phyloP scores from a whole-genome alignment of 2,329 filamentous ascomycete species.

The Fusarium buxicola region DNA sequence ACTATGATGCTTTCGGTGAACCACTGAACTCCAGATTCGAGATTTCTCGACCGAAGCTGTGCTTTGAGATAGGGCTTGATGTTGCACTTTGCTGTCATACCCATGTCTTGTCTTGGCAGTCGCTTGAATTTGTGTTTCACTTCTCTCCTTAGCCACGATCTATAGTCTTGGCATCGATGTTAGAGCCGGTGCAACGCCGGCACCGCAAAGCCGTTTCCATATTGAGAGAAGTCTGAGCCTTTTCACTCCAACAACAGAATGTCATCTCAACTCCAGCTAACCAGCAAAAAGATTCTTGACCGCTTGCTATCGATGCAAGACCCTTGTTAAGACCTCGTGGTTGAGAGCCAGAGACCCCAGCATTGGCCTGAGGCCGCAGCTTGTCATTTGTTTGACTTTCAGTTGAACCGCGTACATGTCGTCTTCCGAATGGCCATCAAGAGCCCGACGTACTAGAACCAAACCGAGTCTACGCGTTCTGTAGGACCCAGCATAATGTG shows the following conservation, averaged over 20 bases:
- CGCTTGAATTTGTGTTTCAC: conserved; percentile 27
- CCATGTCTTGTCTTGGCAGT: conserved; percentile 11
- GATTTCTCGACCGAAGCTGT: background rate
- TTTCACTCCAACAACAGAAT: conserved; percentile 12
- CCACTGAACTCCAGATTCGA: background rate
- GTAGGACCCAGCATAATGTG: background rate
- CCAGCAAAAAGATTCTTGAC: background rate
- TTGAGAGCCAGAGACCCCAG: conserved; percentile 1
- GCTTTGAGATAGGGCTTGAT: background rate
- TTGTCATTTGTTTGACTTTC: conserved; percentile 7
- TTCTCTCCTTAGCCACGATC: conserved; percentile 1
- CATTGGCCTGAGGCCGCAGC: conserved; percentile 9
- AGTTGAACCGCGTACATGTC: conserved; percentile 16
- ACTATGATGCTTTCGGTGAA: too few species aligned
- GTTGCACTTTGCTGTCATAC: conserved; percentile 9
- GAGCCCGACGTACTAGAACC: conserved; percentile 29
- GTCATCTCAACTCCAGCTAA: conserved; percentile 12
- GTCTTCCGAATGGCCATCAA: conserved; percentile 20
- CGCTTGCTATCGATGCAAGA: too few species aligned
- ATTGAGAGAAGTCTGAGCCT: background rate
- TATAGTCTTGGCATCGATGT: conserved; percentile 1
- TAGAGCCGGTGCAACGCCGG: background rate
- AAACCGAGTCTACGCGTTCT: conserved; percentile 9
- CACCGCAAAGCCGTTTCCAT: background rate
- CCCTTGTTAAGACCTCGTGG: background rate